phyloP scores from a whole-genome alignment of 2,329 filamentous ascomycete genomes.

The Diaporthe vaccinii region DNA sequence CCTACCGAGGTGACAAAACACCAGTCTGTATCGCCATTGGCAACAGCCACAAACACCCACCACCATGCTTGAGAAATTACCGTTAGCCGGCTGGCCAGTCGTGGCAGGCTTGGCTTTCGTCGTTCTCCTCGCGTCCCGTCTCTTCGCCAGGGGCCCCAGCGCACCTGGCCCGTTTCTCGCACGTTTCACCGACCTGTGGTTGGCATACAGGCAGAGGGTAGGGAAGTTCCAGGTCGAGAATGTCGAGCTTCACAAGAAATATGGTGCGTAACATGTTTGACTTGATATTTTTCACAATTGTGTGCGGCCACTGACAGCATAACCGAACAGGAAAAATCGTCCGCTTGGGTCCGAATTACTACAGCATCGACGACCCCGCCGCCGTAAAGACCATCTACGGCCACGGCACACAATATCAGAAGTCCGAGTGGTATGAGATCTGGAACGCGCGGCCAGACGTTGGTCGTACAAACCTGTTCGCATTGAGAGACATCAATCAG shows the following conservation, averaged over 20 bases:
- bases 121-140: background rate
- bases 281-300: too few relatives aligned
- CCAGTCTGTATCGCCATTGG: too few relatives aligned
- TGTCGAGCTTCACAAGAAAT: constrained; percentile 28
- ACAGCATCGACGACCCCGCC: constrained; percentile 31
- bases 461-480: constrained; percentile 47
- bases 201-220: background rate
- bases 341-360: constrained; percentile 32
- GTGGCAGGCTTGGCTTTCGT: constrained; percentile 1
- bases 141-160: background rate
- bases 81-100: background rate
- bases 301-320: background rate
- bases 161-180: constrained; percentile 34
- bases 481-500: constrained; percentile 50
- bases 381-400: constrained; percentile 36
- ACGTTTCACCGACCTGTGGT: constrained; percentile 27
- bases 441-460: background rate
- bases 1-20: background rate
- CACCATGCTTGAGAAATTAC: background rate
- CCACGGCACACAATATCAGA: constrained; percentile 26
- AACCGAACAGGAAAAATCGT: constrained; percentile 31
- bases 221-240: constrained; percentile 27
- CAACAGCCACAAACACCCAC: background rate
- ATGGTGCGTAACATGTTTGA: background rate
- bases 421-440: constrained; percentile 28